Evolutionary conservation across 108 stramenopile genomes (phyloP), one percentile per base, ranked within the genome.

Genomic region (Fistulifera pelliculosa): DNA sequence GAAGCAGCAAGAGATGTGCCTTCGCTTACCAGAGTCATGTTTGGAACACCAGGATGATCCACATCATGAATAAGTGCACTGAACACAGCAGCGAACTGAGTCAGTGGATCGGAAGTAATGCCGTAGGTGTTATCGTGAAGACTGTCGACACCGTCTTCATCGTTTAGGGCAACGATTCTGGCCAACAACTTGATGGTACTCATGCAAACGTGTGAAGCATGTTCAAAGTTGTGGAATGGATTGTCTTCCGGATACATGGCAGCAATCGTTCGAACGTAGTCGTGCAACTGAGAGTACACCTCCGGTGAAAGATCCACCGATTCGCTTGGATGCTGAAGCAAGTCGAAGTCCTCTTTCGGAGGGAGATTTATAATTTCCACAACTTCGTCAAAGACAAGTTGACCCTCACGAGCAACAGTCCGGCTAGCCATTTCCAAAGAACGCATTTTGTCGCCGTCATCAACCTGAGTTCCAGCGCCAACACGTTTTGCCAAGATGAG

Each of bases 21-120:
- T 39, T 80, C 75, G 41, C 70, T 74, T 48, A 69, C 64, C 16
- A 80, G 62, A 41, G 64, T 69, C 14, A 59, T 49, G 61, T 80
- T 80, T 13, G 71, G 54, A n/a, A 80, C 62, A 11, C 50, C 50
- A 3, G 19, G n/a, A 22, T 51, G 50, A 23, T 51, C 50, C 15
- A 51, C 27, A 22, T 51, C 50, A 27, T 59, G 58, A 27, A 59
- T 39, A 22, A 59, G 48, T 11, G 58, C 58, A 14, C 42, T 22
- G 47, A 59, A 59, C 2, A 59, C 58, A 11, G 21, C 14, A 48
- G 58, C 58, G 15, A 59, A 39, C 47, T 49, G 58, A 2, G 58
- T 48, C 19, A 59, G 21, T 6, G 58, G 58, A 49, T 59, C 58
- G 21, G 47, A 48, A 12, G 50, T 51, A 7, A 51, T 51, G 6